These are phyloP conservation scores for Dendrocalamus sinicus DNA, from an alignment of 176 grass and related monocot genomes.

Conservation along the genomic window DNA sequence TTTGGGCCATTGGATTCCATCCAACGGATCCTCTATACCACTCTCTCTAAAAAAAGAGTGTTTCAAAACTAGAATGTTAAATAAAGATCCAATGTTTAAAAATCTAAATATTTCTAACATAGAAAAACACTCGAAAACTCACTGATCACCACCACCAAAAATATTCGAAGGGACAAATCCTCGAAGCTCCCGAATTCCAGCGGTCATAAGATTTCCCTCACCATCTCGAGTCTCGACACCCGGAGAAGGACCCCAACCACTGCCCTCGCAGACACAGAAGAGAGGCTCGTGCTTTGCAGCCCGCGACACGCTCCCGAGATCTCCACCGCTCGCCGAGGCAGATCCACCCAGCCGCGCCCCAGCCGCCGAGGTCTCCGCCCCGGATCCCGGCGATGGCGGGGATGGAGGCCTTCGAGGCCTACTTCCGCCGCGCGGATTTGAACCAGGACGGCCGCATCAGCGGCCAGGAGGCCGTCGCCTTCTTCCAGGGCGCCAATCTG, in stretches of 20 bases:
- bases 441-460: conserved; percentile 98
- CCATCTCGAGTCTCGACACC: background rate
- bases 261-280: conserved; percentile 33
- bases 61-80: too few relatives aligned
- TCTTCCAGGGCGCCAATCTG: conserved; percentile 83
- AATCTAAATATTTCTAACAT: too few relatives aligned
- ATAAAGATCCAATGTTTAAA: too few relatives aligned
- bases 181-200: background rate
- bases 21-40: too few relatives aligned
- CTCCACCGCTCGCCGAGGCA: conserved; percentile 40
- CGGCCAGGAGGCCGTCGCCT: conserved; percentile 90
- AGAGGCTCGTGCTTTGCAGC: conserved; percentile 32
- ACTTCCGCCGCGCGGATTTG: conserved; percentile 92
- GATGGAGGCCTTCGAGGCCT: conserved; percentile 85
- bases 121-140: too few relatives aligned
- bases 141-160: too few relatives aligned
- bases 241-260: conserved; percentile 31
- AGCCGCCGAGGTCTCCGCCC: conserved; percentile 19
- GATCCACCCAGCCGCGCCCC: conserved; percentile 37
- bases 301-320: conserved; percentile 57
- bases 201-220: background rate
- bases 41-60: too few relatives aligned
- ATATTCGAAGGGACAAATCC: too few relatives aligned
- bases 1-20: too few relatives aligned
- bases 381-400: conserved; percentile 53